phyloP scores from a whole-genome alignment of 2,329 filamentous ascomycete genomes.

The Tolypocladium endophyticum region DNA sequence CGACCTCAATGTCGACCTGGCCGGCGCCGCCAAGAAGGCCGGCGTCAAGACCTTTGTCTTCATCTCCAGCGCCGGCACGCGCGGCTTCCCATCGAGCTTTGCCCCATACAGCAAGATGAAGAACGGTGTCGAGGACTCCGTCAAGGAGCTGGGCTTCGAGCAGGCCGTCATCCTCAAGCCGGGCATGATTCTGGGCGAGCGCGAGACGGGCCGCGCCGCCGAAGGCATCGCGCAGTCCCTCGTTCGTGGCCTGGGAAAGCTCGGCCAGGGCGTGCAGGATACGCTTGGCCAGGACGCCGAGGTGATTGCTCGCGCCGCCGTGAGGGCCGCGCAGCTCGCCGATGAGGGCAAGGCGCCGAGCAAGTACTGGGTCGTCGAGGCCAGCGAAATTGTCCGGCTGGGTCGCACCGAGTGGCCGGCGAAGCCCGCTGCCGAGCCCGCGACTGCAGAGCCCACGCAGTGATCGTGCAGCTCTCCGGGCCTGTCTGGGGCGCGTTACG shows the following conservation, averaged over 20 bases:
- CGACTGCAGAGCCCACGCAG: not conserved
- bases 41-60: slow-evolving; percentile 70
- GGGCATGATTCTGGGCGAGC: slow-evolving; percentile 62
- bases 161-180: slow-evolving; percentile 65
- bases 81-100: slow-evolving; percentile 27
- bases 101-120: slow-evolving; percentile 64
- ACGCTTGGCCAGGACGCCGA: slow-evolving; percentile 62
- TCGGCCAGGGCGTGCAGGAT: slow-evolving; percentile 50
- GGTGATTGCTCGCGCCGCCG: slow-evolving; percentile 59
- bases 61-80: slow-evolving; percentile 49
- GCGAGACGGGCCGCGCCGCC: slow-evolving; percentile 48
- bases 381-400: slow-evolving; percentile 53
- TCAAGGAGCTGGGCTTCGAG: slow-evolving; percentile 64
- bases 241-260: slow-evolving; percentile 41
- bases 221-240: slow-evolving; percentile 48
- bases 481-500: not conserved
- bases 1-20: slow-evolving; percentile 73
- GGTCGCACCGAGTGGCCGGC: slow-evolving; percentile 49
- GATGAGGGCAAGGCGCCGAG: slow-evolving; percentile 46
- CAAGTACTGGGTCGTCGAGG: slow-evolving; percentile 51
- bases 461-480: not conserved
- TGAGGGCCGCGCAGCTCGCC: slow-evolving; percentile 47
- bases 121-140: slow-evolving; percentile 70
- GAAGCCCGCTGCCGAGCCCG: slow-evolving; percentile 8
- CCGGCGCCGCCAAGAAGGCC: slow-evolving; percentile 60